phyloP scores from a whole-genome alignment of 305 asterid genomes.

The Solanum chacoense region DNA sequence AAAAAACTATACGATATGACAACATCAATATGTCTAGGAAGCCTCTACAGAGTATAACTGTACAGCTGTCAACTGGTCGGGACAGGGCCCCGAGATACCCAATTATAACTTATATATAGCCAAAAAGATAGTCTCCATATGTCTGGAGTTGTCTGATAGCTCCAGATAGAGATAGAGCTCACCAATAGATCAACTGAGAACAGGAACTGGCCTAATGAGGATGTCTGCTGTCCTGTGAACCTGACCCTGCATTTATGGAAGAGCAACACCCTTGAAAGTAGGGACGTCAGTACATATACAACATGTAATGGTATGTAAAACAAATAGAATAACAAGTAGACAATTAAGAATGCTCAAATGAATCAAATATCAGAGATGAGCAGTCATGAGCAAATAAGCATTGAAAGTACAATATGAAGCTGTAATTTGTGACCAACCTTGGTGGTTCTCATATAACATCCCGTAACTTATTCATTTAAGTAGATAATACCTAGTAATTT shows the following conservation, averaged over 20 bases:
- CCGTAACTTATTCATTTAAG: not conserved
- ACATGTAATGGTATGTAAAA: not conserved
- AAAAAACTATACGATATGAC: not conserved
- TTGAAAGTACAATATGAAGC: not conserved
- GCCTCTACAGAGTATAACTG: not conserved
- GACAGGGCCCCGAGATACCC: not conserved
- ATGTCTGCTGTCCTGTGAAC: not conserved
- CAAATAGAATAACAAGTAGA: not conserved
- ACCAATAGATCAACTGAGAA: not conserved
- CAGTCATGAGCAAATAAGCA: not conserved
- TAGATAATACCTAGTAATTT: not conserved
- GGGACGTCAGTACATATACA: not conserved
- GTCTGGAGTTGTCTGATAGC: not conserved
- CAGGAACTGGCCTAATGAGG: not conserved
- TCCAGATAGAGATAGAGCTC: not conserved
- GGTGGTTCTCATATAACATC: not conserved
- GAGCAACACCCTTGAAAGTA: not conserved
- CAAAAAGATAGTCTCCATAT: not conserved
- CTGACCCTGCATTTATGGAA: not conserved
- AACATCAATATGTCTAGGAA: not conserved
- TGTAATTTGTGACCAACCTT: not conserved
- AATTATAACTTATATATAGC: not conserved
- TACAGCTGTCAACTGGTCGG: not conserved
- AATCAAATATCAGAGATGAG: not conserved
- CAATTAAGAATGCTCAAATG: not conserved